Evolutionary conservation across 176 grass and related monocot species (phyloP).

Genomic region (Canna indica): DNA sequence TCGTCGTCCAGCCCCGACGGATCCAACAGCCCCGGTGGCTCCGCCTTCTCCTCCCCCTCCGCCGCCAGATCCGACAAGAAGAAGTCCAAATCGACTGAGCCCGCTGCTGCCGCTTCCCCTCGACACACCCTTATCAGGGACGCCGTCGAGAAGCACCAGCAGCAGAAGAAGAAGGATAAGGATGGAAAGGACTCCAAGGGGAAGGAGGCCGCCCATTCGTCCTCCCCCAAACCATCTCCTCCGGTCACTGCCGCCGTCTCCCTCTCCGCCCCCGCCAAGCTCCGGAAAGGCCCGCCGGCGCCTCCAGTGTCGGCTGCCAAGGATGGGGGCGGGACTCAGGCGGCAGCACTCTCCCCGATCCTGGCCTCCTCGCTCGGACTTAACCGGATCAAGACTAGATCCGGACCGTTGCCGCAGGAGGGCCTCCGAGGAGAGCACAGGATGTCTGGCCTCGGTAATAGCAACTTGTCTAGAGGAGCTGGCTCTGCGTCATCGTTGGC

Average conservation of each 20-base stretch:
- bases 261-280: conserved; percentile 11
- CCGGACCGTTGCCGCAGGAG: conserved; percentile 94
- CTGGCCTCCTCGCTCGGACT: conserved; percentile 95
- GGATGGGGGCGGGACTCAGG: background rate
- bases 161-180: conserved; percentile 16
- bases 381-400: conserved; percentile 99
- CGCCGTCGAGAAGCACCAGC: conserved; percentile 16
- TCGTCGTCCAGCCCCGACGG: conserved; percentile 76
- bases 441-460: conserved; percentile 50
- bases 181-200: conserved; percentile 16
- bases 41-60: conserved; percentile 26
- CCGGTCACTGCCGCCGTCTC: background rate
- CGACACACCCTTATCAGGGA: conserved; percentile 8
- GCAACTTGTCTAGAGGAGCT: conserved; percentile 58
- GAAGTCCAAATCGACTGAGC: conserved; percentile 1
- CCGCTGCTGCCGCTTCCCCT: background rate
- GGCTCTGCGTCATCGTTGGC: background rate
- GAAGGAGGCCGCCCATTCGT: background rate
- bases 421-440: conserved; percentile 46
- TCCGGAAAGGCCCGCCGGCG: conserved; percentile 26
- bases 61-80: conserved; percentile 27
- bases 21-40: conserved; percentile 79
- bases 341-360: conserved; percentile 54
- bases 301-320: conserved; percentile 15
- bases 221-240: conserved; percentile 3